Conservation (phyloP, 2,329 filamentous ascomycete species). For the Dactylellina parvicollis region DNA sequence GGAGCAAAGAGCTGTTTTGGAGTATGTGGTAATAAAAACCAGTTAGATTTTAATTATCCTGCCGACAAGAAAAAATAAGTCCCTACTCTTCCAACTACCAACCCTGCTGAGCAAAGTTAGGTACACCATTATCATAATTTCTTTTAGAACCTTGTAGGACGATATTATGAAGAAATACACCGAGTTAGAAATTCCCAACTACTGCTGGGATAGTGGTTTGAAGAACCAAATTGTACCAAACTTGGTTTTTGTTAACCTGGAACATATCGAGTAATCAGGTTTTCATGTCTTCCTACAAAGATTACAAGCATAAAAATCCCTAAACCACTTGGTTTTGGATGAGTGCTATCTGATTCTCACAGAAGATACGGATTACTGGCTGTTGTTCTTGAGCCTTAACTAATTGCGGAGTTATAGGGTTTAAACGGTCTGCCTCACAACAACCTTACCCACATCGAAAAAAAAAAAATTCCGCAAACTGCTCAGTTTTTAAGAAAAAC, state of each 20-base stretch:
- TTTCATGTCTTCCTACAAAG: conserved; percentile 8
- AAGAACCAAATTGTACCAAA: background rate
- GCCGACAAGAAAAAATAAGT: background rate
- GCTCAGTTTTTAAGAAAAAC: conserved; percentile 1
- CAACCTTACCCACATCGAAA: background rate
- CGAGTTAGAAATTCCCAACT: background rate
- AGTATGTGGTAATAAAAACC: conserved; percentile 5
- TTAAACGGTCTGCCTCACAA: background rate
- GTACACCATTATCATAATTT: conserved; percentile 6
- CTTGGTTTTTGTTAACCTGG: conserved; percentile 10
- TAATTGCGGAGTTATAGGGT: background rate
- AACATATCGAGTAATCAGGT: background rate
- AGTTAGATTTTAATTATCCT: conserved; percentile 1
- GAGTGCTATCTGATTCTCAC: conserved; percentile 2
- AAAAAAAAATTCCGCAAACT: background rate
- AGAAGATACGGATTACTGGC: background rate
- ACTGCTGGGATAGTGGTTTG: background rate
- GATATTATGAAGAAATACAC: conserved; percentile 1
- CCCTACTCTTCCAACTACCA: conserved; percentile 1
- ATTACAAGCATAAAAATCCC: background rate
- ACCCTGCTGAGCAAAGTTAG: background rate
- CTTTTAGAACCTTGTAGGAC: conserved; percentile 1
- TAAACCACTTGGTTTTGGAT: conserved; percentile 2
- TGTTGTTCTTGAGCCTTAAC: background rate
- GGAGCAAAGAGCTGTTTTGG: background rate